Conservation (phyloP, 257 asterid species). For the Osmanthus fragrans region DNA sequence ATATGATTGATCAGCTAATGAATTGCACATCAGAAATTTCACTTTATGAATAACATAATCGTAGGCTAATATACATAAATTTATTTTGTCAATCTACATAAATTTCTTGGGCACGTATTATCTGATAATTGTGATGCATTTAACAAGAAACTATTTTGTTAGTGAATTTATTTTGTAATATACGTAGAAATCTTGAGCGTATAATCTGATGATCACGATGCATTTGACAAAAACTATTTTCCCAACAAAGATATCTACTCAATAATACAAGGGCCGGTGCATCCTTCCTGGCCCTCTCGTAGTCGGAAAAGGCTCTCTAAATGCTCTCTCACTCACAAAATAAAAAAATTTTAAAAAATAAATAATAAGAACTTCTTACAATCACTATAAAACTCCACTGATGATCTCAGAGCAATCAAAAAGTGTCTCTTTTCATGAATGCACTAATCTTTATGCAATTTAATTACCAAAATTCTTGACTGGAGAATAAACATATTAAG, state of each 20-base stretch:
- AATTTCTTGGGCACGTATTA: neutral
- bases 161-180: neutral
- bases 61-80: neutral
- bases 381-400: neutral
- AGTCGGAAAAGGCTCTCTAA: neutral
- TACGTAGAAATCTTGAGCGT: neutral
- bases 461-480: neutral
- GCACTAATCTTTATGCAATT: neutral
- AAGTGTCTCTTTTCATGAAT: conserved; percentile 12
- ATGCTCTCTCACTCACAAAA: neutral
- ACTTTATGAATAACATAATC: neutral
- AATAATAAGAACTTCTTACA: conserved; percentile 2
- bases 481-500: neutral
- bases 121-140: neutral
- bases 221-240: conserved; percentile 3
- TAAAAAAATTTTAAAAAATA: no score
- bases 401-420: conserved; percentile 17
- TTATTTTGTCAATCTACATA: neutral
- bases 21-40: conserved; percentile 18
- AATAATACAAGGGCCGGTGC: neutral
- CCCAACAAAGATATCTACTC: neutral
- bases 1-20: neutral
- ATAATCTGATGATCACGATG: neutral
- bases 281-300: neutral
- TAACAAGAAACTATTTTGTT: neutral